Base-by-base conservation (phyloP, 441 rosid genomes). In the Geranium incanum region DNA sequence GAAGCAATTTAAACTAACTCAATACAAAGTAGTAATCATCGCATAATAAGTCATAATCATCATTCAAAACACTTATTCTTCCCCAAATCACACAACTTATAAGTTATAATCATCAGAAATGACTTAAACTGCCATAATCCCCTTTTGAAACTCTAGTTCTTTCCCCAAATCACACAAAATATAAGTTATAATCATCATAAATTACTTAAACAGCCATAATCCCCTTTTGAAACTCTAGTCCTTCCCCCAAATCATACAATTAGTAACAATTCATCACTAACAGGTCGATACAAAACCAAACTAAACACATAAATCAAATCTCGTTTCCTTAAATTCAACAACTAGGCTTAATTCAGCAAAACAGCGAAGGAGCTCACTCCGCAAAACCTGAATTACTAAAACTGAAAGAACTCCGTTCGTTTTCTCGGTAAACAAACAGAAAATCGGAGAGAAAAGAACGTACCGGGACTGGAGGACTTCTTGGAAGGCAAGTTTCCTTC, bases 401-500 rank as follows among this genome's bases (percentile, higher is more conserved):
- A 9, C 11, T 13, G 13, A 33, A 65, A 19, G 52, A 6, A 8
- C 13, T 43, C 3, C 52, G 52, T 43, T 43, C 12, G 52, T 71
- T 39, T 81, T 79, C 33, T 2, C 33, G 33, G 33, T 28, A 28
- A 28, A 28, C 33, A 28, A 45, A 5, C 37, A 52, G n/a, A 55
- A 62, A 0, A 6, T 5, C 16, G 8, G 28, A 8, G 13, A 5
- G 65, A 12, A 28, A 70, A 59, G 7, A 68, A 1, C 74, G 7
- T 57, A 90, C 97, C 99, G 67, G 87, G 79, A 80, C 79, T 78
- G 52, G 86, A 72, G n/a, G 87, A 79, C 41, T 78, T 80, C 12
- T 80, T 37, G 36, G 81, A 75, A 71, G 96, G 92, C 66, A 90
- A 70, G 74, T 67, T 72, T 72, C 99, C 98, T 75, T 90, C 95